These are phyloP conservation scores for Rhizophora mangle DNA, from an alignment of 345 rosid species.

Conservation along the genomic window DNA sequence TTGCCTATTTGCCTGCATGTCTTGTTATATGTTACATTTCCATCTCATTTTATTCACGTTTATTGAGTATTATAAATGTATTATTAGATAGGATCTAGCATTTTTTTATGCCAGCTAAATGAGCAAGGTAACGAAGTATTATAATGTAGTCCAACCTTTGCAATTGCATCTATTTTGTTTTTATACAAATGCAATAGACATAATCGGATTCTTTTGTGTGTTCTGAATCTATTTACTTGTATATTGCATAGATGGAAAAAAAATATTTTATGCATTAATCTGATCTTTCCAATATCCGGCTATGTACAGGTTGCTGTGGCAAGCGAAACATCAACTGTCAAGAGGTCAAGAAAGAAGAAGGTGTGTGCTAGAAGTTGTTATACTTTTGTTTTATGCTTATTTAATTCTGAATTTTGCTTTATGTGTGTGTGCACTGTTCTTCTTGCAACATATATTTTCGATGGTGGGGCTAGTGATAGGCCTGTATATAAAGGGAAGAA, in stretches of 20 bases:
- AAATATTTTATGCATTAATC: not conserved
- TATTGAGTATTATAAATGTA: not conserved
- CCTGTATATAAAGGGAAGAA: too few species aligned
- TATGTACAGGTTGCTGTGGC: slow-evolving; percentile 32
- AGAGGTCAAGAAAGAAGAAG: slow-evolving; percentile 73
- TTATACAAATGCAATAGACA: too few species aligned
- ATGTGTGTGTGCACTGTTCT: too few species aligned
- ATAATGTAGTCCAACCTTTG: too few species aligned
- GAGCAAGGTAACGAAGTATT: not conserved
- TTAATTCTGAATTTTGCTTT: not conserved
- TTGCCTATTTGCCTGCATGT: not conserved
- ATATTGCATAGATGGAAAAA: not conserved
- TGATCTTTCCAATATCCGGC: not conserved
- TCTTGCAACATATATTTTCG: too few species aligned
- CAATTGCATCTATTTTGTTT: too few species aligned
- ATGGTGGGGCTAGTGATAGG: too few species aligned
- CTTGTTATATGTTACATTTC: not conserved
- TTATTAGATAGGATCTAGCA: not conserved
- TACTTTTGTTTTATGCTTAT: not conserved
- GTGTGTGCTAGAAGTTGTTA: slow-evolving; percentile 20
- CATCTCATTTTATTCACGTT: not conserved
- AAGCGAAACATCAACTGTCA: slow-evolving; percentile 35
- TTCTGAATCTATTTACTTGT: too few species aligned
- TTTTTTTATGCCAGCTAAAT: not conserved
- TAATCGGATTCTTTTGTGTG: too few species aligned